Evolutionary conservation across 305 asterid species (phyloP), one percentile per base, ranked within the genome.

Genomic region (Fraxinus dipetala): DNA sequence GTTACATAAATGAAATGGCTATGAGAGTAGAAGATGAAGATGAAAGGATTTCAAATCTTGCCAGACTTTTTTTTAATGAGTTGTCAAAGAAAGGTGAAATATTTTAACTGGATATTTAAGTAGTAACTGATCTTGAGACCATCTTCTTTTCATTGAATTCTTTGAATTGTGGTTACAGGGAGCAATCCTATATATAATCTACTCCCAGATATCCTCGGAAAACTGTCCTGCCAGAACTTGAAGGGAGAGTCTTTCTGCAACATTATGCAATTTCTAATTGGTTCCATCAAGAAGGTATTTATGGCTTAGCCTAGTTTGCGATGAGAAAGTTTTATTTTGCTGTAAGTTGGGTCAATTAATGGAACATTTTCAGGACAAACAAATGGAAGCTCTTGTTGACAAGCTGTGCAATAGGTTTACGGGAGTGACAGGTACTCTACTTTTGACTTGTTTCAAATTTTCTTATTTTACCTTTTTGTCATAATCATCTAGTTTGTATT

Each of bases 321-420:
- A 36, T 65, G 80, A 56, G 43, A 30, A 75, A 40, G 72, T 61
- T 11, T 30, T 48, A 9, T 87, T 26, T 82, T 35, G 31, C 85
- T 56, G 56, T 81, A 43, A 51, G 30, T 74, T 63, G 77, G 61
- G 75, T 77, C 77, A 85, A 69, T 75, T 67, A 30, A 35, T 80
- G 84, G 34, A 79, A 14, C 34, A 75, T 82, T 81, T 84, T 85
- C 87, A 95, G 99, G 98, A 95, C 87, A 95, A 93, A 86, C 99
- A 95, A 93, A 93, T 95, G 98, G 99, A 95, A 87, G 84, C 97
- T 76, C 98, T 95, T 80, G 99, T 95, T 20, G 99, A 95, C 81
- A 95, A 95, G 87, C 92, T 95, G 80, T 93, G 95, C 92, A 90
- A 93, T 80, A 93, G 99, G 89, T 90, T 95, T 82, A 84, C 92